These are phyloP conservation scores for Eucommia ulmoides DNA, from an alignment of 257 asterid species.

Conservation along the genomic window DNA sequence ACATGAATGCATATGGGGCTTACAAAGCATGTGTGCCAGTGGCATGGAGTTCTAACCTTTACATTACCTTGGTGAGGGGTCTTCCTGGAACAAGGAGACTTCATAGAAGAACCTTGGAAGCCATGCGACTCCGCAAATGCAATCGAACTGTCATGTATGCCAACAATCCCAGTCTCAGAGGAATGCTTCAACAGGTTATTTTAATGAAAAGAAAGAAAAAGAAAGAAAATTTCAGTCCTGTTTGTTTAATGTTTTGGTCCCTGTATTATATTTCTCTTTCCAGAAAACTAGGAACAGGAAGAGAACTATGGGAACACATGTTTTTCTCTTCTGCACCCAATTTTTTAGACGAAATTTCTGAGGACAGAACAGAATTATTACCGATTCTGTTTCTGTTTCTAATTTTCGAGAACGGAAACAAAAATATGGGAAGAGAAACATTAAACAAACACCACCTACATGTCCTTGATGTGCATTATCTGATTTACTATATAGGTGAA, in stretches of 20 bases:
- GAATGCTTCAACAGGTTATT: conserved; percentile 93
- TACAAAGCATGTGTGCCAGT: conserved; percentile 71
- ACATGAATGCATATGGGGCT: conserved; percentile 79
- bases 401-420: too few relatives aligned
- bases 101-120: conserved; percentile 94
- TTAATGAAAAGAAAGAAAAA: too few relatives aligned
- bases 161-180: conserved; percentile 80
- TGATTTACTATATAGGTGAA: conserved; percentile 42
- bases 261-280: neutral
- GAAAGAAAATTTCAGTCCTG: neutral
- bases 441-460: too few relatives aligned
- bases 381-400: too few relatives aligned
- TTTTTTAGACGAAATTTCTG: too few relatives aligned
- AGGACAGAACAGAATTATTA: too few relatives aligned
- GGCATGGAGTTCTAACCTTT: conserved; percentile 83
- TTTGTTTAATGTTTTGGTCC: neutral
- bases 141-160: conserved; percentile 77
- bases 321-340: too few relatives aligned
- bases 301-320: too few relatives aligned
- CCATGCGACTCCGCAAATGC: conserved; percentile 73
- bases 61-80: conserved; percentile 91
- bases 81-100: conserved; percentile 87
- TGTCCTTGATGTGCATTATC: too few relatives aligned
- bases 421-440: too few relatives aligned
- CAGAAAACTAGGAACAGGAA: too few relatives aligned